Evolutionary conservation across 768 basidiomycete species (phyloP).

Genomic region (Hericium erinaceus): DNA sequence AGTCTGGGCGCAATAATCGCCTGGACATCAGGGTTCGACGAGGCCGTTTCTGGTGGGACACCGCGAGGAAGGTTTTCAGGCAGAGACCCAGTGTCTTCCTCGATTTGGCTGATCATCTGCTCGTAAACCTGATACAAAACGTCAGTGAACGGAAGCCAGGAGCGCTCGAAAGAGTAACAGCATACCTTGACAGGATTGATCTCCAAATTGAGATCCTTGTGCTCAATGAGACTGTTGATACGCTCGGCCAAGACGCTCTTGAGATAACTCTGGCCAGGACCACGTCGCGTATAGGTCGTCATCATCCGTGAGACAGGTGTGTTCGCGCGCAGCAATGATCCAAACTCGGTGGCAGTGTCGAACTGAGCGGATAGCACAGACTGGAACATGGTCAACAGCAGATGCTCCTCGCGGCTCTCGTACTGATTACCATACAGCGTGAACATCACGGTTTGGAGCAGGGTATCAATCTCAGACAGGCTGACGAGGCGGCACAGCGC

Average conservation of each 20-base stretch:
- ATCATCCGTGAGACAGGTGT: constrained; percentile 99
- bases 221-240: constrained; percentile 97
- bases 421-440: constrained; percentile 99
- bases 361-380: constrained; percentile 98
- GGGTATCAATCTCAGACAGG: constrained; percentile 94
- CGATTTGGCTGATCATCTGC: constrained; percentile 98
- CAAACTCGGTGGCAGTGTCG: constrained; percentile 97
- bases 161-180: background rate
- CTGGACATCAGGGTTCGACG: constrained; percentile 91
- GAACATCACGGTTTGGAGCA: constrained; percentile 99
- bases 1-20: constrained; percentile 95
- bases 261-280: constrained; percentile 96
- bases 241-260: constrained; percentile 96
- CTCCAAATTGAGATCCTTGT: constrained; percentile 98
- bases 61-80: constrained; percentile 89
- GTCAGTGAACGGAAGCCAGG: background rate
- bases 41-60: constrained; percentile 89
- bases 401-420: constrained; percentile 95
- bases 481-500: constrained; percentile 94
- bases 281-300: constrained; percentile 98
- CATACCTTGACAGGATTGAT: constrained; percentile 95
- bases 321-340: constrained; percentile 96
- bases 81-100: constrained; percentile 90
- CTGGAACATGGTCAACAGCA: constrained; percentile 99
- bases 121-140: constrained; percentile 78